Conservation (phyloP, 768 basidiomycete species). For the Coprinopsis marcescibilis region DNA sequence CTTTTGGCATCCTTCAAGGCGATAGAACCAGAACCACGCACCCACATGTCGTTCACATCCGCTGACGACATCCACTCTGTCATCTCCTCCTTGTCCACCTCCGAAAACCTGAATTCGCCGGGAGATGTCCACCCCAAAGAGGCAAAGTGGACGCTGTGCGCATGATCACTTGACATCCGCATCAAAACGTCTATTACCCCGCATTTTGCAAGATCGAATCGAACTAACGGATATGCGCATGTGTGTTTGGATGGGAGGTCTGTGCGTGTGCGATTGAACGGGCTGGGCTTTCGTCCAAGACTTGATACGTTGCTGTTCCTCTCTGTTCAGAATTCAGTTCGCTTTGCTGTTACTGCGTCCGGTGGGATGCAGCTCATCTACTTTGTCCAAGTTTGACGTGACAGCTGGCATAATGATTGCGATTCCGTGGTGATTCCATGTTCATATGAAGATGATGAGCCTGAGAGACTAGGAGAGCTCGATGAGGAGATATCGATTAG, state of each 20-base stretch:
- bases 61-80: not conserved
- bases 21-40: too few species aligned
- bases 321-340: too few species aligned
- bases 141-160: not conserved
- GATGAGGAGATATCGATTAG: conserved; percentile 4
- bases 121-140: not conserved
- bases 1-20: too few species aligned
- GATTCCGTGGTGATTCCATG: not conserved
- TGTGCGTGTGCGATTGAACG: too few species aligned
- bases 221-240: not conserved
- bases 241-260: not conserved
- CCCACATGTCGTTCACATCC: not conserved
- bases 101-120: not conserved
- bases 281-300: too few species aligned
- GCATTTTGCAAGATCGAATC: not conserved
- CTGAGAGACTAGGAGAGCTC: conserved; percentile 6
- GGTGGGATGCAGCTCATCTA: too few species aligned
- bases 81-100: not conserved
- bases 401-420: too few species aligned
- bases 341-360: too few species aligned
- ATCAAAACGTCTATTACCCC: conserved; percentile 11
- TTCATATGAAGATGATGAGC: not conserved
- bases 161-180: conserved; percentile 5
- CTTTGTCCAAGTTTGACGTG: too few species aligned
- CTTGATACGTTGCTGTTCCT: too few species aligned